These are phyloP conservation scores for Prunus mongolica DNA, from an alignment of 306 rosid species.

Conservation along the genomic window DNA sequence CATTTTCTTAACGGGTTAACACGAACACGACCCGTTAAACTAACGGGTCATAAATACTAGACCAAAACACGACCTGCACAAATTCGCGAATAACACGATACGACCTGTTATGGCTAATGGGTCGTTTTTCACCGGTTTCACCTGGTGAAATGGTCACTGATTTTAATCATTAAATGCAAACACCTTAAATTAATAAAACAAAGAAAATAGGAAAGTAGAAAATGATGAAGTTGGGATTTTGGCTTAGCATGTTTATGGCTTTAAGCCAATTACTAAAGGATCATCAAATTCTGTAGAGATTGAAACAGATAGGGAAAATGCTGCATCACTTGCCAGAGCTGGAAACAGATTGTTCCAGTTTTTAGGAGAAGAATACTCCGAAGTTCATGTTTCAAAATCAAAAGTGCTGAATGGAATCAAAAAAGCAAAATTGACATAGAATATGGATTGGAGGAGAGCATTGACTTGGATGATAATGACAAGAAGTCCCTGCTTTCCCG, in stretches of 20 bases:
- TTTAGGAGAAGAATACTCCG: conserved; percentile 12
- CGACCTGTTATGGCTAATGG: too few relatives aligned
- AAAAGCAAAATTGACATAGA: conserved; percentile 19
- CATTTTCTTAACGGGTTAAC: too few relatives aligned
- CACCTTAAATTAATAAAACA: too few relatives aligned
- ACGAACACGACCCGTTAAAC: too few relatives aligned
- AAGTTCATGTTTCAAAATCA: conserved; percentile 25
- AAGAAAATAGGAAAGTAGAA: too few relatives aligned
- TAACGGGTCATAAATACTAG: too few relatives aligned
- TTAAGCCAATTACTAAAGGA: conserved; percentile 57
- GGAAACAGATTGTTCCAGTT: conserved; percentile 19
- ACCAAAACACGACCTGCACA: too few relatives aligned
- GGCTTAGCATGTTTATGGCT: conserved; percentile 67
- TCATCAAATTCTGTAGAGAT: conserved; percentile 44
- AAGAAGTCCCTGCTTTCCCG: conserved; percentile 38
- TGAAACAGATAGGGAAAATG: conserved; percentile 73
- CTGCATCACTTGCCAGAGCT: conserved; percentile 61
- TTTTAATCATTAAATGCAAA: too few relatives aligned
- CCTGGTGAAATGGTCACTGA: too few relatives aligned
- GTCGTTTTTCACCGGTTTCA: too few relatives aligned
- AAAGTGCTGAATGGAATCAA: conserved; percentile 16
- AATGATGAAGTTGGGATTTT: conserved; percentile 49
- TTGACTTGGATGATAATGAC: conserved; percentile 38
- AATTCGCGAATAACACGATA: too few relatives aligned
- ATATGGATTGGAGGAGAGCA: conserved; percentile 24